Base-by-base conservation (phyloP, 2,329 filamentous ascomycete genomes). In the Neonectria faginata region DNA sequence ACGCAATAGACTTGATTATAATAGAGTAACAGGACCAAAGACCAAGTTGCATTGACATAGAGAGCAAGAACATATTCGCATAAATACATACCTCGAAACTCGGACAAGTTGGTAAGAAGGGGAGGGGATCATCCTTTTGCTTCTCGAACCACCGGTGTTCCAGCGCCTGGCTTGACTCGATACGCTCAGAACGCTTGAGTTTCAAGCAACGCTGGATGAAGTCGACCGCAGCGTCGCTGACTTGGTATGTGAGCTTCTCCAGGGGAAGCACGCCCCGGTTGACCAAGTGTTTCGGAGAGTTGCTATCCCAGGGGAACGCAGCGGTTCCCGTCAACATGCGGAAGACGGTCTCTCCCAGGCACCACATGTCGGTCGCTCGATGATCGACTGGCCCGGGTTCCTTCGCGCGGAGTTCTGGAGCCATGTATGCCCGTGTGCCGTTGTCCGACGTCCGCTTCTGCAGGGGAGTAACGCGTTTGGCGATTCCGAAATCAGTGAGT, bases 401-500 rank as follows among this genome's bases (percentile, higher is more conserved):
- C 27, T 52, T 33, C 7, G 39, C 18, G 31, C 64, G 60, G 10
- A 71, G 60, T n/a, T 72, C 70, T 0, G 70, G 70, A 11, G 70
- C 68, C 65, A 70, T 70, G 45, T 67, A 66, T 10, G 42, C 53
- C 6, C 31, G 27, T 5, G 67, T 69, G 25, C 70, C 66, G 8
- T 60, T 62, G 12, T 9, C 16, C 39, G n/a, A 20, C 39, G 39
- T 59, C 41, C 1, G 45, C 65, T 16, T 20, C 57, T 12, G 22
- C 33, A 45, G 20, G 18, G 41, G 29, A n/a, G 36, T 57, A 2
- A 64, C 11, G 8, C 65, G 60, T 41, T 73, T 73, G 68, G 67
- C 74, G 20, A 73, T 66, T 22, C 73, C 73, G 27, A 74, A 70
- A 27, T 73, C 72, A 2, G 63, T 54, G 0, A 75, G 36, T 56